Percentiles rank a stretch among this genome's conserved stretches.
phyloP scores from a whole-genome alignment of 1,284 basidiomycete genomes.

The Ustilago loliicola region DNA sequence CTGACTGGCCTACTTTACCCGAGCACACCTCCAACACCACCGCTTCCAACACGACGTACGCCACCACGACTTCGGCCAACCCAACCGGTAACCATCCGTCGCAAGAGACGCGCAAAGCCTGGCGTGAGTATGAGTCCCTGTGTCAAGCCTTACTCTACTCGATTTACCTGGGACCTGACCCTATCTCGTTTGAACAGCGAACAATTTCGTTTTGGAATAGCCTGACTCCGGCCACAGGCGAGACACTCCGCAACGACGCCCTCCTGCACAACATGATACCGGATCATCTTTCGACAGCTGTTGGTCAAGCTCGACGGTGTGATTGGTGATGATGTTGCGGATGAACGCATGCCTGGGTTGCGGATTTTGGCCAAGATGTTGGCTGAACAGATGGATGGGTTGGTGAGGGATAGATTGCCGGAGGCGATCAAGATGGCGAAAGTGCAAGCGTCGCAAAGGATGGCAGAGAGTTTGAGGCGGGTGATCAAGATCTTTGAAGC shows the following conservation, averaged over 20 bases:
- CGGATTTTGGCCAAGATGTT: constrained; percentile 19
- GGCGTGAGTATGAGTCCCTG: constrained; percentile 47
- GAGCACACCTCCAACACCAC: constrained; percentile 8
- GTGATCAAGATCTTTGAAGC: constrained; percentile 35
- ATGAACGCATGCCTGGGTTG: constrained; percentile 18
- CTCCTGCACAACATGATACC: constrained; percentile 26
- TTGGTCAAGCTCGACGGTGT: constrained; percentile 29
- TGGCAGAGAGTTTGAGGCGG: constrained; percentile 25
- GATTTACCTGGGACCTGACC: constrained; percentile 37
- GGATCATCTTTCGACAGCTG: constrained; percentile 35
- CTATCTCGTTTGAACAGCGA: constrained; percentile 35
- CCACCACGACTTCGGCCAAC: constrained; percentile 5
- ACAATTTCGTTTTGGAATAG: constrained; percentile 43
- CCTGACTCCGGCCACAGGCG: constrained; percentile 13
- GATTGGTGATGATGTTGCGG: constrained; percentile 37
- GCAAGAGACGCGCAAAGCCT: constrained; percentile 38
- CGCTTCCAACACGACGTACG: constrained; percentile 15
- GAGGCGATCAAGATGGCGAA: constrained; percentile 17
- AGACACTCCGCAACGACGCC: constrained; percentile 24
- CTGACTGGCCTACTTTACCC: constrained; percentile 35
- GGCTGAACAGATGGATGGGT: constrained; percentile 10
- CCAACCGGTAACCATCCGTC: constrained; percentile 8
- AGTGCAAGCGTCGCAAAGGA: constrained; percentile 26
- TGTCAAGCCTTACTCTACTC: constrained; percentile 34
- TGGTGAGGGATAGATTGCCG: constrained; percentile 21